Percentiles rank a stretch among this genome's conserved stretches.
Evolutionary conservation across 1,139 yeast genomes (phyloP).

Genomic region (Blastobotrys illinoisensis): DNA sequence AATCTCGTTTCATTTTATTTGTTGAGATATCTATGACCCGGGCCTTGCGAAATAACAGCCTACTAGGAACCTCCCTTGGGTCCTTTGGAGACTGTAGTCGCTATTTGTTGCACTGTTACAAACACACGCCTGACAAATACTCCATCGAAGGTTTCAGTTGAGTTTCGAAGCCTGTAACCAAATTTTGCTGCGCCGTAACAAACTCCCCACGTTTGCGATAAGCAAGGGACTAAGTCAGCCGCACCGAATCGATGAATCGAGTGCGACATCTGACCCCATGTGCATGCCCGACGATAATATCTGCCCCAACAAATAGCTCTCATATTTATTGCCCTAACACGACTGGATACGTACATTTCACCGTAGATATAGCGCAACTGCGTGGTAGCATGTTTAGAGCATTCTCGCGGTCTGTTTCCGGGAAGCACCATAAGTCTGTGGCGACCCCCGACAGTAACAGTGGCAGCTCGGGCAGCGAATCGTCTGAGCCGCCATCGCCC

Average conservation of each 20-base stretch:
- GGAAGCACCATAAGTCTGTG: neutral
- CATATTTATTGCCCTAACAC: neutral
- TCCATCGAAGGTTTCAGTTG: too few relatives aligned
- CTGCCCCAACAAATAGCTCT: neutral
- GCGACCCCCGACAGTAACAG: neutral
- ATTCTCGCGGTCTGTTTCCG: slow-evolving; percentile 4
- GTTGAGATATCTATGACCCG: too few relatives aligned
- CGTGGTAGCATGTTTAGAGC: slow-evolving; percentile 4
- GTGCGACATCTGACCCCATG: neutral
- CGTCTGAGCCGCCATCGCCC: neutral
- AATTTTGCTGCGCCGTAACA: too few relatives aligned
- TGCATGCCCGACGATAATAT: neutral
- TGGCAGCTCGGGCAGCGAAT: neutral
- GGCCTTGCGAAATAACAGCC: too few relatives aligned
- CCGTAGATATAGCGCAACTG: neutral
- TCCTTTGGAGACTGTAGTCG: too few relatives aligned
- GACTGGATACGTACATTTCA: neutral
- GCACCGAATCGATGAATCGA: neutral
- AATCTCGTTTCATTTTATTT: too few relatives aligned
- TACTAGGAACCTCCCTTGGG: too few relatives aligned
- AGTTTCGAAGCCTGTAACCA: too few relatives aligned
- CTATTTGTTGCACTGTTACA: too few relatives aligned
- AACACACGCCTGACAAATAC: too few relatives aligned
- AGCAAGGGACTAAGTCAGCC: neutral
- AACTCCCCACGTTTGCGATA: too few relatives aligned